A percentile compares a stretch with the other conserved stretches of the same genome.
phyloP scores from a whole-genome alignment of 257 asterid genomes.

The Penstemon barbatus region DNA sequence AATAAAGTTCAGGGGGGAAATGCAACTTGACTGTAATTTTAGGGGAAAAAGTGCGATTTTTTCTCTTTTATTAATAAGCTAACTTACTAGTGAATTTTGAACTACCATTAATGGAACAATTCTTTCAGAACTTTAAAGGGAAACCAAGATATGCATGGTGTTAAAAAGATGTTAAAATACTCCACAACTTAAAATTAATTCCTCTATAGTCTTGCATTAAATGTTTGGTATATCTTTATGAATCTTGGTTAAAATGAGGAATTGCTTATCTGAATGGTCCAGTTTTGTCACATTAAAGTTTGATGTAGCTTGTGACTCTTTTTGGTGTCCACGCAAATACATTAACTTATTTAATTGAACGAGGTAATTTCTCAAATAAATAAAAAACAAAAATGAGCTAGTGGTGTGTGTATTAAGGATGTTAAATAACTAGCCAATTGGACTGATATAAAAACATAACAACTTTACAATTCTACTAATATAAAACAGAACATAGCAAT shows the following conservation, averaged over 20 bases:
- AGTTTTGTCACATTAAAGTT: slow-evolving; percentile 33
- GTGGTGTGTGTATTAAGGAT: neutral
- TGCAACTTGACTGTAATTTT: no score
- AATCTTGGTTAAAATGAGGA: slow-evolving; percentile 32
- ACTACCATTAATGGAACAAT: no score
- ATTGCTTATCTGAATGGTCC: slow-evolving; percentile 33
- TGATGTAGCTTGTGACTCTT: slow-evolving; percentile 35
- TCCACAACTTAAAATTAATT: no score
- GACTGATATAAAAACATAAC: neutral
- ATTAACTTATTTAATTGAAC: neutral
- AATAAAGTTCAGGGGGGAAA: neutral
- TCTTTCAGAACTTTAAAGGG: no score
- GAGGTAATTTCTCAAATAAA: no score
- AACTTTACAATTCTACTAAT: neutral
- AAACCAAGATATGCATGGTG: no score
- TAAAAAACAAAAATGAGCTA: no score
- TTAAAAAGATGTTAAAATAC: no score
- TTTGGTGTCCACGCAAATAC: slow-evolving; percentile 40
- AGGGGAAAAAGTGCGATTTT: slow-evolving; percentile 21
- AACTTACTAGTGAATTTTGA: no score
- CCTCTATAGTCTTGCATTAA: slow-evolving; percentile 30
- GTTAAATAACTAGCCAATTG: neutral
- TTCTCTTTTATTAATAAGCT: slow-evolving; percentile 7
- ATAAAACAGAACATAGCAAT: no score
- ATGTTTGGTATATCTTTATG: slow-evolving; percentile 46